phyloP scores from a whole-genome alignment of 1,139 yeast species.

The Sugiyamaella grinbergsii region DNA sequence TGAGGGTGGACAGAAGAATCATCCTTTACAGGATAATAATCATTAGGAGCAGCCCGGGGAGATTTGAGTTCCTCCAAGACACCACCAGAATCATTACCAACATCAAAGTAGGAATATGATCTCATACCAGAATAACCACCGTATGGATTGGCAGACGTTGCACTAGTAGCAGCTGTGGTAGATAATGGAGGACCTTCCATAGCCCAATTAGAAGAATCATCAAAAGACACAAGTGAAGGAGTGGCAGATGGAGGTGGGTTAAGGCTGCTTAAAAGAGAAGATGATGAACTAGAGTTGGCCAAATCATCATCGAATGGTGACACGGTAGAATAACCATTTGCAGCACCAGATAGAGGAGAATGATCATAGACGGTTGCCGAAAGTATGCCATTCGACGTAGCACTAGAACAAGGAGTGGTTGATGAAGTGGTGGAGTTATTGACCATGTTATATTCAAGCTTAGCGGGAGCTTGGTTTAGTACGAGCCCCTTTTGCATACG shows the following conservation, averaged over 20 bases:
- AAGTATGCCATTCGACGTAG: slow-evolving; percentile 13
- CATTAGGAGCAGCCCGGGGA: slow-evolving; percentile 21
- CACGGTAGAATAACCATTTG: slow-evolving; percentile 7
- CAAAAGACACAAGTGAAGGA: slow-evolving; percentile 20
- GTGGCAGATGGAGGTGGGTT: slow-evolving; percentile 19
- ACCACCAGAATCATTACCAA: slow-evolving; percentile 7
- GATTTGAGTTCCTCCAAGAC: slow-evolving; percentile 21
- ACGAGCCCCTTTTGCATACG: slow-evolving; percentile 27
- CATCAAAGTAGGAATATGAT: slow-evolving; percentile 24
- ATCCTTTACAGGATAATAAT: slow-evolving; percentile 16
- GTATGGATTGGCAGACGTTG: background rate
- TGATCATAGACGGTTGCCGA: slow-evolving; percentile 9
- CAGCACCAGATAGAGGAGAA: slow-evolving; percentile 8
- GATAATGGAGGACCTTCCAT: slow-evolving; percentile 12
- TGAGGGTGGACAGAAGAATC: slow-evolving; percentile 1
- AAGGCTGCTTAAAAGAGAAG: slow-evolving; percentile 10
- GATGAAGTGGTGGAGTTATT: slow-evolving; percentile 6
- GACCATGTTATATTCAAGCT: slow-evolving; percentile 8
- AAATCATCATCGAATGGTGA: slow-evolving; percentile 25
- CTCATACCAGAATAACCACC: slow-evolving; percentile 16
- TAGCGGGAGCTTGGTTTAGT: slow-evolving; percentile 20
- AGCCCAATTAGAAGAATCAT: slow-evolving; percentile 12
- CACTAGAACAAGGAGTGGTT: slow-evolving; percentile 11
- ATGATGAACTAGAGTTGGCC: slow-evolving; percentile 8
- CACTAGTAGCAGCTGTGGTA: background rate